phyloP scores from a whole-genome alignment of 352 stramenopile genomes.

The Plasmopara halstedii region DNA sequence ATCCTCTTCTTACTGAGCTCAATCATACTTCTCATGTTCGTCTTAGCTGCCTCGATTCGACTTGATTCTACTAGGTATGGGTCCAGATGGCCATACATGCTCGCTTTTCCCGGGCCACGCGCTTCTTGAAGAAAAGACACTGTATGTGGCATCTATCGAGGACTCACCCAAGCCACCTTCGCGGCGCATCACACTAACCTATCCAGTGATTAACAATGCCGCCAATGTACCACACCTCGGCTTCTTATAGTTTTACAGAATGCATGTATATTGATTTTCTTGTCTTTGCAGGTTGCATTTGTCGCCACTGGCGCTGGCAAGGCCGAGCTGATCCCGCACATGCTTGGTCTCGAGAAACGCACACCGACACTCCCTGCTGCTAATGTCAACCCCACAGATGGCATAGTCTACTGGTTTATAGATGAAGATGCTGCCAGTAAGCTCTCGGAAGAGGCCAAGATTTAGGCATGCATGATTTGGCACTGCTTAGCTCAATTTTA shows the following conservation, averaged over 20 bases:
- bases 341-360: conserved; percentile 59
- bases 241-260: conserved; percentile 7
- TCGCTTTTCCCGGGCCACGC: conserved; percentile 95
- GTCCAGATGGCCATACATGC: conserved; percentile 97
- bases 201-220: conserved; percentile 91
- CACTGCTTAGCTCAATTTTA: too few relatives aligned
- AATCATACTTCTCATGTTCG: not conserved
- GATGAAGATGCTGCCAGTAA: conserved; percentile 68
- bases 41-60: conserved; percentile 87
- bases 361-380: conserved; percentile 58
- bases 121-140: conserved; percentile 80
- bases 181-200: conserved; percentile 96
- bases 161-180: conserved; percentile 97
- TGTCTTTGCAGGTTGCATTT: conserved; percentile 81
- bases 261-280: not conserved
- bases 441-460: conserved; percentile 33
- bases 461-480: too few relatives aligned
- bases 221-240: conserved; percentile 57
- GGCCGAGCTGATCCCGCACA: conserved; percentile 78
- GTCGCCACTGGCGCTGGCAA: conserved; percentile 86
- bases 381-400: conserved; percentile 58
- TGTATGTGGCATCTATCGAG: conserved; percentile 90
- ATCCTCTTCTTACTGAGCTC: not conserved
- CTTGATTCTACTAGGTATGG: conserved; percentile 95
- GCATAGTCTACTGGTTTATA: conserved; percentile 82